Evolutionary conservation across 2,329 filamentous ascomycete species (phyloP), one percentile per base, ranked within the genome.

Genomic region (Pseudofabraea citricarpa): DNA sequence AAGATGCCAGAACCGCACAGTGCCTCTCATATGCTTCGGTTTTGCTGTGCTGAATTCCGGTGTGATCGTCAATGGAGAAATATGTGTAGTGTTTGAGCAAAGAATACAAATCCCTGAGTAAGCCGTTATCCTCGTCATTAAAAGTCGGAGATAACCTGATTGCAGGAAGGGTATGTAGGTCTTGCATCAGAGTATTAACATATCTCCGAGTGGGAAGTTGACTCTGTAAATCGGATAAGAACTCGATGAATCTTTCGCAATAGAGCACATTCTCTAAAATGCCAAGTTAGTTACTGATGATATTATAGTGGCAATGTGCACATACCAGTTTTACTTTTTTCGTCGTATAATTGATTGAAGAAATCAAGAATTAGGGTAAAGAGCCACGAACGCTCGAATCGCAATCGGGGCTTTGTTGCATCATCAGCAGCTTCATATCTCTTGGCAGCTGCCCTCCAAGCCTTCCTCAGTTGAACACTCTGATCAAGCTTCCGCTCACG

Each of bases 191-290:
- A 1, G 87, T 83, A 63, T 96, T 96, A 60, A 95, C 87, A 62
- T 97, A 97, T 64, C 93, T 81, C 55, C 93, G 77, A 3, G 94
- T 98, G 0, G 93, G 93, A 37, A 97, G 72, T 63, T 98, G 93
- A 57, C 91, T 96, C 62, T 94, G 82, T 16, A 98, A 69, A 61
- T 98, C 93, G 7, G 86, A 84, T 37, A 98, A 71, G 40, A 98
- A 84, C 64, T 98, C 93, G 40, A 93, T 67, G 50, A 97, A 91
- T n/a, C 90, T 80, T 64, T 97, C 91, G 61, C 89, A 95, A 64
- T 96, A 98, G 3, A 80, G 67, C 16, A 90, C 63, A 53, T 86
- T 81, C 23, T 90, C 84, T 65, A 64, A 49, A 33, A 35, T 43
- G 24, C 48, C 13, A 12, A 15, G 27, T 31, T 31, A 31, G 27